A percentile compares a stretch with the other conserved stretches of the same genome.
Conservation (phyloP, 2,329 filamentous ascomycete species). For the Venturia carpophila region DNA sequence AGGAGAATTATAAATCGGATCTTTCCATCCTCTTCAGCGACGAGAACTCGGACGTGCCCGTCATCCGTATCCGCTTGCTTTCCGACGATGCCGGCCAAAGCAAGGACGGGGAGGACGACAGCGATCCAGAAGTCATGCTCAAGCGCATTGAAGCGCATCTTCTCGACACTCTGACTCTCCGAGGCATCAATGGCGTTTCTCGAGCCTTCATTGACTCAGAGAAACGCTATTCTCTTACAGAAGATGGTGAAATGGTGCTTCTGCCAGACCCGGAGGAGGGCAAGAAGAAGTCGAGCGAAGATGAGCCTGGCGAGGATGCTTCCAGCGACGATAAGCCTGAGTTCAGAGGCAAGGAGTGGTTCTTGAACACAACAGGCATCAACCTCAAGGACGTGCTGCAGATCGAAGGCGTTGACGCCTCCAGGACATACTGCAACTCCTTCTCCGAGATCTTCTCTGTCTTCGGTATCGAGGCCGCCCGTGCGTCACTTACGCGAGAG, state of each 20-base stretch:
- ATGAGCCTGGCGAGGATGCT: no score
- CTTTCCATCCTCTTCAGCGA: conserved; percentile 94
- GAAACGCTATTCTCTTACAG: background rate
- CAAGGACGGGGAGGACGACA: conserved; percentile 62
- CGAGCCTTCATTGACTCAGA: conserved; percentile 74
- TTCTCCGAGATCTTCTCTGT: conserved; percentile 91
- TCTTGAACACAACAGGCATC: conserved; percentile 89
- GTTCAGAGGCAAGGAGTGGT: conserved; percentile 72
- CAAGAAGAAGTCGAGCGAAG: conserved; percentile 55
- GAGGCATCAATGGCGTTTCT: conserved; percentile 81
- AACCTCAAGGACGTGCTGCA: conserved; percentile 75
- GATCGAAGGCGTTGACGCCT: conserved; percentile 80
- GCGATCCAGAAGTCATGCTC: conserved; percentile 82
- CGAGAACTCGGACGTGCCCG: conserved; percentile 91
- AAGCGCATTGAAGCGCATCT: conserved; percentile 89
- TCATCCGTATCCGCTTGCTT: conserved; percentile 85
- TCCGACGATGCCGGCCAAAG: conserved; percentile 39
- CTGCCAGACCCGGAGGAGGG: background rate
- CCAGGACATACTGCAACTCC: conserved; percentile 86
- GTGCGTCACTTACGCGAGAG: conserved; percentile 78
- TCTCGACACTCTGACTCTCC: conserved; percentile 81
- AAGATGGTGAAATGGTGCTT: background rate
- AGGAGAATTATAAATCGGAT: conserved; percentile 76
- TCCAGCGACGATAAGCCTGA: conserved; percentile 39
- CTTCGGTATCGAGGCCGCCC: conserved; percentile 92